A percentile compares a stretch with the other conserved stretches of the same genome.
These are phyloP conservation scores for Grifola frondosa DNA, from an alignment of 1,284 basidiomycete species.

Conservation along the genomic window DNA sequence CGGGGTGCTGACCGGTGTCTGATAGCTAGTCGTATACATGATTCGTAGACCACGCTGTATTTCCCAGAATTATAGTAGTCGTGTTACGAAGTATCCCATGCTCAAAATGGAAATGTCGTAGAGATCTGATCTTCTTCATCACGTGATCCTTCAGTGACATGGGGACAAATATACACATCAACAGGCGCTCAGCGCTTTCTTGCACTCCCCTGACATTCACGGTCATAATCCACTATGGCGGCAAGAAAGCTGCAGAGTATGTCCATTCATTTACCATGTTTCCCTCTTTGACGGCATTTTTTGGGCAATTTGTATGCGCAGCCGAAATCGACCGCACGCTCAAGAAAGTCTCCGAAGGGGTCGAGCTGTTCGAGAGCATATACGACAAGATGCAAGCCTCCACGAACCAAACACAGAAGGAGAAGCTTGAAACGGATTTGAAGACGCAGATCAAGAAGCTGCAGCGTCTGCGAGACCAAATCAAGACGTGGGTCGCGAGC, in stretches of 20 bases:
- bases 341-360: constrained; percentile 92
- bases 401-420: constrained; percentile 94
- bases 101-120: too few relatives aligned
- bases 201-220: constrained; percentile 22
- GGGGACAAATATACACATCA: constrained; percentile 22
- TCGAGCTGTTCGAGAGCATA: constrained; percentile 92
- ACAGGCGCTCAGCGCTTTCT: constrained; percentile 14
- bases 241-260: constrained; percentile 80
- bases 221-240: constrained; percentile 56
- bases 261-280: constrained; percentile 23
- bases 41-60: too few relatives aligned
- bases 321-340: constrained; percentile 96
- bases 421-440: constrained; percentile 92
- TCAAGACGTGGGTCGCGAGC: constrained; percentile 98
- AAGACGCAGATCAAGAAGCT: constrained; percentile 99
- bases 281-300: neutral
- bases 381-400: constrained; percentile 96
- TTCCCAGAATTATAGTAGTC: too few relatives aligned
- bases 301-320: constrained; percentile 33
- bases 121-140: too few relatives aligned
- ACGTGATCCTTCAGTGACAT: neutral
- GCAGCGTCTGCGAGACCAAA: constrained; percentile 96
- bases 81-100: too few relatives aligned
- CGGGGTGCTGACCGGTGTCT: too few relatives aligned
- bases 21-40: too few relatives aligned